Conservation (phyloP, 192 early-diverging fungal species). For the Radiomyces spectabilis region DNA sequence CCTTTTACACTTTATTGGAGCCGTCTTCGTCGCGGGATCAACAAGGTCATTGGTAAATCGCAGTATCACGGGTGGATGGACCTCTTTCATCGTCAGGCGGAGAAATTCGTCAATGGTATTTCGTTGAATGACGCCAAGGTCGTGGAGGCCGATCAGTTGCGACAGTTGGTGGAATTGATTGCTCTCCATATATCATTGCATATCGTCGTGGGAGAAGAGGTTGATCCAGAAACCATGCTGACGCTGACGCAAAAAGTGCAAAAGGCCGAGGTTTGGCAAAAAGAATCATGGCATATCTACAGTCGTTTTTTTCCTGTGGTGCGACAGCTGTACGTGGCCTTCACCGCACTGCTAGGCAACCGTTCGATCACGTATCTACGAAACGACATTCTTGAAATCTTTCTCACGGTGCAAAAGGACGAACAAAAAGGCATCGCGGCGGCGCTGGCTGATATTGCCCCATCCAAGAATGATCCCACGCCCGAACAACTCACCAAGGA, state of each 20-base stretch:
- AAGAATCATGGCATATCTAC: not conserved
- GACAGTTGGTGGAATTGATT: constrained; percentile 16
- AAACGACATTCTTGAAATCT: not conserved
- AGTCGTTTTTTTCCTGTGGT: not conserved
- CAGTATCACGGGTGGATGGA: not conserved
- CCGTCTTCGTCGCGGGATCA: constrained; percentile 11
- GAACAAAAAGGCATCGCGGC: not conserved
- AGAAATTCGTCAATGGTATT: constrained; percentile 7
- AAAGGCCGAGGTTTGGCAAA: not conserved
- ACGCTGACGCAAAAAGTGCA: not conserved
- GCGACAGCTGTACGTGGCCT: not conserved
- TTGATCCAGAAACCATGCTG: constrained; percentile 6
- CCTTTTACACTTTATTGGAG: constrained; percentile 16
- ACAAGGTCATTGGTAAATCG: not conserved
- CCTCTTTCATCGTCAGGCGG: constrained; percentile 6
- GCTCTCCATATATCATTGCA: constrained; percentile 11
- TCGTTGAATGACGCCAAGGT: not conserved
- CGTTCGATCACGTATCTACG: no score
- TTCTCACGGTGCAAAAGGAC: not conserved
- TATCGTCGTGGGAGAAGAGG: constrained; percentile 4
- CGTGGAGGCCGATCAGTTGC: constrained; percentile 1
- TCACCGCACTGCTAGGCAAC: not conserved
- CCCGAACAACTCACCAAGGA: constrained; percentile 17
- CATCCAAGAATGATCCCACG: constrained; percentile 14
- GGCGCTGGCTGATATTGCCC: not conserved